Base-by-base conservation (phyloP, 768 basidiomycete genomes). In the Mycena crocata region DNA sequence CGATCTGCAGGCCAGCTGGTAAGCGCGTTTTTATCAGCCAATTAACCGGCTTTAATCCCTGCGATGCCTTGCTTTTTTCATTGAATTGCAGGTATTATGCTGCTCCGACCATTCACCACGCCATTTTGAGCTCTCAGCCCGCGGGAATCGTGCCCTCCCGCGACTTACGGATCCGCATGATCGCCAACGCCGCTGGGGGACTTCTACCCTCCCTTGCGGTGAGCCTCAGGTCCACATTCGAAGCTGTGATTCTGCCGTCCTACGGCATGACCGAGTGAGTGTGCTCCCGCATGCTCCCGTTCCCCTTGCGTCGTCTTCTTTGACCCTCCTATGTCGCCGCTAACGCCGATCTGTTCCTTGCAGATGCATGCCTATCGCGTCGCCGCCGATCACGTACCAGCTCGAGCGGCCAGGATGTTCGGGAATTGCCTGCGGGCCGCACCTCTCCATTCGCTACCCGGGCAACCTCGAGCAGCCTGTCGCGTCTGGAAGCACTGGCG, bases 201-300 rank as follows among this genome's bases (percentile, higher is more conserved):
- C 79, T 89, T 19, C 76, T 86, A 0, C 87, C 87, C 6, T 83
- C 85, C 1, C 81, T 87, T 17, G 86, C 87, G 15, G 75, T 81
- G 26, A 77, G 82, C 57, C 75, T 89, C 40, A 83, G 83, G 73
- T 71, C 79, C 35, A 81, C 82, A 4, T 89, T 89, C 72, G 80
- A 80, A 31, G 86, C 87, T 3, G 81, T 82, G 12, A 81, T 89
- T n/a, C 77, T 88, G 12, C 87, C 87, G 26, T 87, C 87, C 2
- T 89, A 88, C 72, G 88, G 87, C 24, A 88, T 88, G 85, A 86
- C 85, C 23, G 85, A 86, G 81, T 82, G 58, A 46, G 79, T 57
- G 3, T 34, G n/a, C 34, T 14, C 31, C 17, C 23, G 24, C 9
- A n/a, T 35, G 42, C 17, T 14, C 23, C 30, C 37, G 32, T 40